phyloP scores from a whole-genome alignment of 2,329 filamentous ascomycete genomes.

The Nigrospora oryzae region DNA sequence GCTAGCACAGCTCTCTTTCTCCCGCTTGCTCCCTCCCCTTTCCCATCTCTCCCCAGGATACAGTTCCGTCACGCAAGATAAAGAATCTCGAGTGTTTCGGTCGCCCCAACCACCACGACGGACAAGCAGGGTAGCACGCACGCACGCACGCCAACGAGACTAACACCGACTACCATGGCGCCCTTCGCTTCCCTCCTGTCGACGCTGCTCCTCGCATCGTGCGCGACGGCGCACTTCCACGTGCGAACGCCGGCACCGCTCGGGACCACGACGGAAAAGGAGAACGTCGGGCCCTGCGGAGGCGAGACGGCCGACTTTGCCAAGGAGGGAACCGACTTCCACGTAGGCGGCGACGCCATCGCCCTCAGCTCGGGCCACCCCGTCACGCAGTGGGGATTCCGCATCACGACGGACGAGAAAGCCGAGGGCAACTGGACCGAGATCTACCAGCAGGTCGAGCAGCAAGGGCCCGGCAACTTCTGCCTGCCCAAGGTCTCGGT shows the following conservation, averaged over 20 bases:
- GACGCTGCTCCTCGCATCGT: conserved; percentile 26
- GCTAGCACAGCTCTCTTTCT: too few species aligned
- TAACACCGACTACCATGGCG: conserved; percentile 21
- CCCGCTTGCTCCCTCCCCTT: too few species aligned
- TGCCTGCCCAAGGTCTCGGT: conserved; percentile 42
- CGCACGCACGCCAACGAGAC: neutral
- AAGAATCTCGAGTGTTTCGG: too few species aligned
- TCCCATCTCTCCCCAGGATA: too few species aligned
- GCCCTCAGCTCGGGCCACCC: conserved; percentile 39
- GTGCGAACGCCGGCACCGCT: conserved; percentile 38
- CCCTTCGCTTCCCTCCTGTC: conserved; percentile 25
- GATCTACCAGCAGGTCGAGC: conserved; percentile 42
- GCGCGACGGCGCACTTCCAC: conserved; percentile 44
- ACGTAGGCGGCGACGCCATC: conserved; percentile 47
- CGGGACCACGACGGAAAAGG: conserved; percentile 36
- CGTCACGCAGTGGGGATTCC: conserved; percentile 47
- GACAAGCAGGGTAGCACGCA: too few species aligned
- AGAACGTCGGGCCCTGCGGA: conserved; percentile 43
- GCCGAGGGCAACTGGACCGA: conserved; percentile 44
- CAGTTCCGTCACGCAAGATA: too few species aligned
- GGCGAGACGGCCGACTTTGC: conserved; percentile 38
- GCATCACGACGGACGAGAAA: conserved; percentile 42
- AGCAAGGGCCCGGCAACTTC: conserved; percentile 45
- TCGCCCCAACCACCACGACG: too few species aligned
- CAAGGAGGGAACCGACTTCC: conserved; percentile 37